These are phyloP conservation scores for Pseudoscleropodium purum DNA, from an alignment of 225 moss, liverwort and hornwort genomes.

Conservation along the genomic window DNA sequence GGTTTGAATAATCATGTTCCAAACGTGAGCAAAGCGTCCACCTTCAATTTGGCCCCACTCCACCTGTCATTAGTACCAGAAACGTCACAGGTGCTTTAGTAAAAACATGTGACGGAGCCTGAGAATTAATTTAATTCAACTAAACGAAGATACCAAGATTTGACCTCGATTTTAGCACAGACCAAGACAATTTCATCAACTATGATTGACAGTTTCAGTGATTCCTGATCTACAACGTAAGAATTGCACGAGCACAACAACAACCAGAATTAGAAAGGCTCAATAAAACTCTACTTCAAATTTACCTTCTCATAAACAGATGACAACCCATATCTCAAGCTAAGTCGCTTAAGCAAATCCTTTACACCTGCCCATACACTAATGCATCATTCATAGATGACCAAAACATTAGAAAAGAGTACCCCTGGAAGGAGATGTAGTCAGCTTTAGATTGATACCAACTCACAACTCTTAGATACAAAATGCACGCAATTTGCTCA, in stretches of 20 bases:
- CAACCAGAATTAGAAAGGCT: background rate
- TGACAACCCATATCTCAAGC: slow-evolving; percentile 66
- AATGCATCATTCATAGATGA: slow-evolving; percentile 1
- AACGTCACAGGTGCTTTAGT: background rate
- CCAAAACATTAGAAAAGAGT: background rate
- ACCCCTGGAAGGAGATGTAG: background rate
- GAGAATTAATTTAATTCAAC: background rate
- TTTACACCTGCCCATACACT: slow-evolving; percentile 73
- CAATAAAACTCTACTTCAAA: background rate
- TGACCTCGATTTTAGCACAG: background rate
- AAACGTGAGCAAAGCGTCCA: slow-evolving; percentile 76
- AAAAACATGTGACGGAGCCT: background rate
- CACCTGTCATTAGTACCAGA: slow-evolving; percentile 17
- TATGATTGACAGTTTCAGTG: background rate
- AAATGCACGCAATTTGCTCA: background rate
- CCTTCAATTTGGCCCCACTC: slow-evolving; percentile 68
- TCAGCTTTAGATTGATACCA: background rate
- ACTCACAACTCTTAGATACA: background rate
- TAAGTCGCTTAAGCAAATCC: slow-evolving; percentile 58
- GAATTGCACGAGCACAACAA: background rate
- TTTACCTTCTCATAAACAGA: slow-evolving; percentile 44
- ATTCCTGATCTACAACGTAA: background rate
- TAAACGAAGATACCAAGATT: background rate
- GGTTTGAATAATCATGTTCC: slow-evolving; percentile 85
- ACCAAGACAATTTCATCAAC: background rate